phyloP scores from a whole-genome alignment of 495 filamentous ascomycete genomes.

The Aspergillus conjunctus region DNA sequence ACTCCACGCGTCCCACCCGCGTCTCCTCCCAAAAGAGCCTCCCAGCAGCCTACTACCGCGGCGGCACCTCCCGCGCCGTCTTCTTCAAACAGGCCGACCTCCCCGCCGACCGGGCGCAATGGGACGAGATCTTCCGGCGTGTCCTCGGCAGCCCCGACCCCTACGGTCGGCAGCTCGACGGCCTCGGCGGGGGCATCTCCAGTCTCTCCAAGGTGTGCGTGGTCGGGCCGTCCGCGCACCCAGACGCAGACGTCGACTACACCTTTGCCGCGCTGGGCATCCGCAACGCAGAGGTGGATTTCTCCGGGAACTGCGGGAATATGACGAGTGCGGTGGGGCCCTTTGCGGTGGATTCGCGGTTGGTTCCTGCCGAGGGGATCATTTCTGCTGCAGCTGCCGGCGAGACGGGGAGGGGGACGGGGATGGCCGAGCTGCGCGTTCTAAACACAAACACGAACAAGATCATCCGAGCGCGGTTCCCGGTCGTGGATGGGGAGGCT shows the following conservation, averaged over 20 bases:
- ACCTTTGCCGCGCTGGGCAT: conserved; percentile 72
- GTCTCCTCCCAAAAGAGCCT: conserved; percentile 37
- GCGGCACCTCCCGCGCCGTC: conserved; percentile 70
- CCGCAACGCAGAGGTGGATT: conserved; percentile 58
- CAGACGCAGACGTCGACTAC: conserved; percentile 67
- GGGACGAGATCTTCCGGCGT: conserved; percentile 60
- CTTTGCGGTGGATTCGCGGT: conserved; percentile 58
- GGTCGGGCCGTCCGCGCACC: conserved; percentile 48
- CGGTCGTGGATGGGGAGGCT: conserved; percentile 52
- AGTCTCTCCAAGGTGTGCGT: conserved; percentile 73
- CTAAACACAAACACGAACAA: conserved; percentile 59
- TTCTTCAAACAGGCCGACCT: conserved; percentile 59
- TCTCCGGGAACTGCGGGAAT: conserved; percentile 73
- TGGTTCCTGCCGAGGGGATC: conserved; percentile 32
- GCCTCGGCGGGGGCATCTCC: conserved; percentile 70
- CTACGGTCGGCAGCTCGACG: conserved; percentile 69
- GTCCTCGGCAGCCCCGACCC: conserved; percentile 71
- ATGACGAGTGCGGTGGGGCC: conserved; percentile 71
- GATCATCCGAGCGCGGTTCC: conserved; percentile 50
- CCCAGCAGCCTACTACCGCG: conserved; percentile 70
- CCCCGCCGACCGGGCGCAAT: conserved; percentile 48
- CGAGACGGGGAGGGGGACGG: not conserved
- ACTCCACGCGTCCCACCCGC: not conserved
- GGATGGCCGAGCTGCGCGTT: conserved; percentile 43
- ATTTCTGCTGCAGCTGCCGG: not conserved